Conservation (phyloP, 768 basidiomycete genomes). For the Calvatia gigantea region DNA sequence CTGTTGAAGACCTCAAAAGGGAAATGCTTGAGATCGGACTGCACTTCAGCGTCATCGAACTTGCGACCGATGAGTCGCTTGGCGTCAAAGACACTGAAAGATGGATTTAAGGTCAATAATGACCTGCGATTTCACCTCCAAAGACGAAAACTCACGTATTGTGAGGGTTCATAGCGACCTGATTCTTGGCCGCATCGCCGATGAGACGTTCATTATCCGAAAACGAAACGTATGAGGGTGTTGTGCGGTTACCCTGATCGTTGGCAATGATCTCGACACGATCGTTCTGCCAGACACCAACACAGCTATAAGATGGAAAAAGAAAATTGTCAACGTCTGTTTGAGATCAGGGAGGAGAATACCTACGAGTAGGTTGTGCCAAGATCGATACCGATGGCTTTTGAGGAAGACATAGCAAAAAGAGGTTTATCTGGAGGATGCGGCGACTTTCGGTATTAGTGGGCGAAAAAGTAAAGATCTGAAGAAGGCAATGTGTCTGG, state of each 20-base stretch:
- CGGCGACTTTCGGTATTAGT: constrained; percentile 14
- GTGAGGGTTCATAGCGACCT: constrained; percentile 97
- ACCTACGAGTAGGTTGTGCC: constrained; percentile 92
- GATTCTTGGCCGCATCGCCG: constrained; percentile 99
- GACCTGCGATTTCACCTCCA: neutral
- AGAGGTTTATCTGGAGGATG: constrained; percentile 13
- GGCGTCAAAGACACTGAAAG: constrained; percentile 86
- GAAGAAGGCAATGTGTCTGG: constrained; percentile 13
- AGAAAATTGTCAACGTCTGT: neutral
- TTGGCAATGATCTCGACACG: constrained; percentile 98
- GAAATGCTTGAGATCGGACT: constrained; percentile 86
- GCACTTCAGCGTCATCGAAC: constrained; percentile 81
- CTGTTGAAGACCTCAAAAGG: constrained; percentile 90
- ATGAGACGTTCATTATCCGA: constrained; percentile 95
- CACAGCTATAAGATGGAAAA: constrained; percentile 57
- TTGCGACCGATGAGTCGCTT: constrained; percentile 98
- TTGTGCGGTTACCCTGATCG: constrained; percentile 93
- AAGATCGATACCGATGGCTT: constrained; percentile 89
- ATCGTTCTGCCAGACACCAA: constrained; percentile 99
- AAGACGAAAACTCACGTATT: constrained; percentile 60
- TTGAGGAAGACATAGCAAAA: constrained; percentile 52
- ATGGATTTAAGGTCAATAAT: constrained; percentile 7
- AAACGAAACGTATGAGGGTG: constrained; percentile 95
- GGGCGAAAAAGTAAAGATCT: constrained; percentile 19
- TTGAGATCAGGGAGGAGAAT: neutral